phyloP scores from a whole-genome alignment of 1,284 basidiomycete species.

The Stygiomarasmius scandens region DNA sequence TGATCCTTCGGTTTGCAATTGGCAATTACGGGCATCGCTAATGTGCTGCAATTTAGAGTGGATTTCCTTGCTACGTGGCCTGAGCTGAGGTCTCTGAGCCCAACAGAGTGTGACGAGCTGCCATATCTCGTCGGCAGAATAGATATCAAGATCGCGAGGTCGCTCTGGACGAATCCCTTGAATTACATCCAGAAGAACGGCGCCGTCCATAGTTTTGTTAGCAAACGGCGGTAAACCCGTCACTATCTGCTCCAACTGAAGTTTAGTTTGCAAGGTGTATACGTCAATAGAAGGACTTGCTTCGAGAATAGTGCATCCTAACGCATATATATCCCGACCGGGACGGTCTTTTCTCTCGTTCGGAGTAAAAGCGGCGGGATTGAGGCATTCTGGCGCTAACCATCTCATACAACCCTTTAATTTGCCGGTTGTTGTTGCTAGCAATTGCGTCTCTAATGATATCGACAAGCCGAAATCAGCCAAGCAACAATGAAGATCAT shows the following conservation, averaged over 20 bases:
- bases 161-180: not conserved
- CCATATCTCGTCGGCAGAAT: conserved; percentile 3
- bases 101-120: not conserved
- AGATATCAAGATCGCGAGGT: not conserved
- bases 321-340: conserved; percentile 8
- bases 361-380: not conserved
- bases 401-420: conserved; percentile 2
- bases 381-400: conserved; percentile 12
- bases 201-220: not conserved
- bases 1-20: too few species aligned
- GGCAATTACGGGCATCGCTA: too few species aligned
- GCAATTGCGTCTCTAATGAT: not conserved
- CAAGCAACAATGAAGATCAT: conserved; percentile 12
- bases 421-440: not conserved
- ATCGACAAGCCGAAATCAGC: conserved; percentile 14
- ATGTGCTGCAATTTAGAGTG: not conserved
- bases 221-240: not conserved
- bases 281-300: not conserved
- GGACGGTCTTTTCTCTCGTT: too few species aligned
- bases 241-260: not conserved
- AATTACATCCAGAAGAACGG: conserved; percentile 1
- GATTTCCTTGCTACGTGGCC: not conserved
- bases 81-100: not conserved
- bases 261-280: not conserved
- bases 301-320: conserved; percentile 13